These are phyloP conservation scores for Medicago truncatula DNA, from an alignment of 306 rosid genomes.

Conservation along the genomic window MtrunA17r5.0-ANR NC_053048.1:1088501-1089000, in stretches of 20 bases:
- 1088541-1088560: conserved; percentile 1
- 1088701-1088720: conserved; percentile 12
- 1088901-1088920: too few species aligned
- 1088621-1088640: conserved; percentile 57
- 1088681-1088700: conserved; percentile 26
- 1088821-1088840: too few species aligned
- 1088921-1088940: too few species aligned
- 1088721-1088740: not conserved
- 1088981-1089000: too few species aligned
- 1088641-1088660: conserved; percentile 48
- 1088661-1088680: conserved; percentile 39
- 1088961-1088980: too few species aligned
- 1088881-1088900: too few species aligned
- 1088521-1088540: conserved; percentile 24
- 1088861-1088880: too few species aligned
- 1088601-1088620: conserved; percentile 38
- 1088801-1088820: not conserved
- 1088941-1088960: too few species aligned
- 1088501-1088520: too few species aligned
- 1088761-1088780: not conserved
- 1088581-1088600: conserved; percentile 37
- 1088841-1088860: too few species aligned
- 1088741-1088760: not conserved
- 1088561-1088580: conserved; percentile 35
- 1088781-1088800: too few species aligned